Evolutionary conservation across 495 filamentous ascomycete genomes (phyloP).

Genomic region (Penicillium robsamsonii): DNA sequence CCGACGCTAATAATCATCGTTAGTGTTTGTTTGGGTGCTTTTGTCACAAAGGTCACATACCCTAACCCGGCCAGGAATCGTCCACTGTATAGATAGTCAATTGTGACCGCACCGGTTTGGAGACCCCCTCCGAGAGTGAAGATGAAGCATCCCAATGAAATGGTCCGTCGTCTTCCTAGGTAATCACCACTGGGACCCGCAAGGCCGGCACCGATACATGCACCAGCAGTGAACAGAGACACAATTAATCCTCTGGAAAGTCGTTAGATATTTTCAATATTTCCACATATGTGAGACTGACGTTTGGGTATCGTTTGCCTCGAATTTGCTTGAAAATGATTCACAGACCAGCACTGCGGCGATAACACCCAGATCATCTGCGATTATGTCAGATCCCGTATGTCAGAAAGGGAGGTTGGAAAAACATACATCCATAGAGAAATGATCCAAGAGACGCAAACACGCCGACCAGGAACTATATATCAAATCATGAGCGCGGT

Average conservation of each 20-base stretch:
- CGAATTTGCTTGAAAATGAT: slow-evolving; percentile 52
- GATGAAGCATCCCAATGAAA: slow-evolving; percentile 42
- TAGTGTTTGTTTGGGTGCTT: background rate
- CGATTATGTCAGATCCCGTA: slow-evolving; percentile 13
- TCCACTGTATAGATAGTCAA: slow-evolving; percentile 41
- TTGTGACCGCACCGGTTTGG: slow-evolving; percentile 38
- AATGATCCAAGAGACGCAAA: slow-evolving; percentile 63
- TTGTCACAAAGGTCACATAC: slow-evolving; percentile 47
- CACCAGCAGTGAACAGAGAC: slow-evolving; percentile 60
- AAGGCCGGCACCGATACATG: slow-evolving; percentile 41
- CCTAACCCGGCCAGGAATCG: slow-evolving; percentile 46
- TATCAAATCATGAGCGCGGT: slow-evolving; percentile 20
- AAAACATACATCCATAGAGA: slow-evolving; percentile 52
- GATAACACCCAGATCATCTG: slow-evolving; percentile 57
- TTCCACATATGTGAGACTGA: slow-evolving; percentile 27
- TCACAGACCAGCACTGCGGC: slow-evolving; percentile 55
- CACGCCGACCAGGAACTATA: slow-evolving; percentile 61
- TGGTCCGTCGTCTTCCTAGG: slow-evolving; percentile 43
- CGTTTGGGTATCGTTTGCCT: slow-evolving; percentile 53
- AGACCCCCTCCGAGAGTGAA: slow-evolving; percentile 46
- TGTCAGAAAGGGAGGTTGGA: slow-evolving; percentile 11
- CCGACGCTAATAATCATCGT: slow-evolving; percentile 42
- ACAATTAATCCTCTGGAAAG: slow-evolving; percentile 58
- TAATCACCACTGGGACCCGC: slow-evolving; percentile 41
- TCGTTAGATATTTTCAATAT: background rate